These are phyloP conservation scores for Acorus calamus DNA, from an alignment of 106 monocot species.

Conservation along the genomic window DNA sequence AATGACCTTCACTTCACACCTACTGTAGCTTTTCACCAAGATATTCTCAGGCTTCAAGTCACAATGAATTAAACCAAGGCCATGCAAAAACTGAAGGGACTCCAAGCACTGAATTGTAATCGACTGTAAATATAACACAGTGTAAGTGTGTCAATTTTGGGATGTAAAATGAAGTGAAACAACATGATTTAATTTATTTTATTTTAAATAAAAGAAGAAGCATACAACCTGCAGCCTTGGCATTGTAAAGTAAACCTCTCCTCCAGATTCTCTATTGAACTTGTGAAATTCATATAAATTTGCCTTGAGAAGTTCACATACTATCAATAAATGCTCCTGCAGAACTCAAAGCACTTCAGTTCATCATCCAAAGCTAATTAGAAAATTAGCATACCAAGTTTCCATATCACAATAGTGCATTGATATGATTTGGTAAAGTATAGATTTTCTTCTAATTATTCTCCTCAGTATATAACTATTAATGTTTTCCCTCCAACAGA, in stretches of 20 bases:
- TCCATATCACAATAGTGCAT: no score
- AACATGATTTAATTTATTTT: background rate
- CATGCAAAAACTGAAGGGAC: constrained; percentile 90
- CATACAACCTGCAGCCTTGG: constrained; percentile 85
- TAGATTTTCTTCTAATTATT: no score
- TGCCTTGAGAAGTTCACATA: constrained; percentile 98
- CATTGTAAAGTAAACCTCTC: constrained; percentile 99
- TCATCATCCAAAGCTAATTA: background rate
- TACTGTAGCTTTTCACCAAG: constrained; percentile 96
- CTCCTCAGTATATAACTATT: no score
- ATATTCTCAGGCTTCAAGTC: constrained; percentile 99
- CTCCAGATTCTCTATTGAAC: constrained; percentile 98
- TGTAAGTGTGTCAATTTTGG: background rate
- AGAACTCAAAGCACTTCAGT: background rate
- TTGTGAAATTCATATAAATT: constrained; percentile 99
- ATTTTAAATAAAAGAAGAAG: background rate
- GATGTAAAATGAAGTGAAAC: no score
- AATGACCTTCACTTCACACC: constrained; percentile 97
- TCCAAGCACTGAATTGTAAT: constrained; percentile 95
- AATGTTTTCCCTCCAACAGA: no score
- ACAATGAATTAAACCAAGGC: constrained; percentile 95
- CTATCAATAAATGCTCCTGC: constrained; percentile 96
- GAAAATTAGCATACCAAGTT: background rate
- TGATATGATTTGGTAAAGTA: no score
- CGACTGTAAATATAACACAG: constrained; percentile 41